A percentile compares a stretch with the other conserved stretches of the same genome.
Conservation (phyloP, 805 yeast genomes). For the Teunomyces panamensis region DNA sequence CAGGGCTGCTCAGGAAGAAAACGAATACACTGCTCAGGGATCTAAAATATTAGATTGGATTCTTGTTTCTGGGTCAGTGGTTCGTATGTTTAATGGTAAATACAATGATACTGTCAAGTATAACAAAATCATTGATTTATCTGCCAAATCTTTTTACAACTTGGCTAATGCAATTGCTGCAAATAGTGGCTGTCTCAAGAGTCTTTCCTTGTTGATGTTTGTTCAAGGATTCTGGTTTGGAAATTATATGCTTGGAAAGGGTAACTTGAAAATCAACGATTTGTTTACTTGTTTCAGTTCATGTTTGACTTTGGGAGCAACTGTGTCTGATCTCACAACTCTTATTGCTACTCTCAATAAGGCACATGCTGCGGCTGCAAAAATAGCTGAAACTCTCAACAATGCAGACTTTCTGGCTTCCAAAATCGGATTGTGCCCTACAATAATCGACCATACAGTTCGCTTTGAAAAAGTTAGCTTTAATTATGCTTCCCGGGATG, state of each 20-base stretch:
- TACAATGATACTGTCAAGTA: slow-evolving; percentile 48
- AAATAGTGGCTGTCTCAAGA: slow-evolving; percentile 56
- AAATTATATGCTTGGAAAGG: slow-evolving; percentile 53
- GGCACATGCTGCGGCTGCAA: slow-evolving; percentile 65
- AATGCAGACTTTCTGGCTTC: slow-evolving; percentile 1
- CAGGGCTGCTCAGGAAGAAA: slow-evolving; percentile 52
- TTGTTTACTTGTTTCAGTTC: slow-evolving; percentile 83
- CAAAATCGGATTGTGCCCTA: slow-evolving; percentile 11
- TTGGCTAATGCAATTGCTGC: slow-evolving; percentile 47
- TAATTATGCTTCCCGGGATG: slow-evolving; percentile 57
- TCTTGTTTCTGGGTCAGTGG: slow-evolving; percentile 54
- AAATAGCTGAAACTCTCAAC: slow-evolving; percentile 40
- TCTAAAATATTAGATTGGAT: slow-evolving; percentile 72
- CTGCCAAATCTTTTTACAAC: slow-evolving; percentile 39
- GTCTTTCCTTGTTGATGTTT: slow-evolving; percentile 68
- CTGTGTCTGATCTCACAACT: slow-evolving; percentile 52
- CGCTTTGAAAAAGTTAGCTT: slow-evolving; percentile 49
- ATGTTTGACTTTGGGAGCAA: slow-evolving; percentile 68
- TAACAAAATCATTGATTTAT: slow-evolving; percentile 27
- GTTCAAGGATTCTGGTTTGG: slow-evolving; percentile 96
- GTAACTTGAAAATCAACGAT: slow-evolving; percentile 52
- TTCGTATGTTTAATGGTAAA: slow-evolving; percentile 61
- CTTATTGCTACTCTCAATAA: slow-evolving; percentile 63
- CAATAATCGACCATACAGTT: slow-evolving; percentile 7
- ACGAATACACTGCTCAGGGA: slow-evolving; percentile 50